phyloP scores from a whole-genome alignment of 176 grass and related monocot species.

The Zizania latifolia region DNA sequence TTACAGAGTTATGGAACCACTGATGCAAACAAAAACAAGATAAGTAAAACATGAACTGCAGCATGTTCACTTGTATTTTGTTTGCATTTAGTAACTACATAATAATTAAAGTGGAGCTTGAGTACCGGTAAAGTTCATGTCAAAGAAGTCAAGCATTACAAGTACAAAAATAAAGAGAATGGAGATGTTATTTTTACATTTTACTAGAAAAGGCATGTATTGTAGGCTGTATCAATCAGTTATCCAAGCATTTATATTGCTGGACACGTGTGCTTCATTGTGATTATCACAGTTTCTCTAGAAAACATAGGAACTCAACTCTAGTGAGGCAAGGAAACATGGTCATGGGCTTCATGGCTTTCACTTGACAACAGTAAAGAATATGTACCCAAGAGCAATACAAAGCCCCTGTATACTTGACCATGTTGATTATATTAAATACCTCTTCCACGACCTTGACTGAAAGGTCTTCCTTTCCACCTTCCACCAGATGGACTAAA shows the following conservation, averaged over 20 bases:
- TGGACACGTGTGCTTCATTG: neutral
- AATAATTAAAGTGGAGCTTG: neutral
- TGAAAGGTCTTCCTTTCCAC: constrained; percentile 33
- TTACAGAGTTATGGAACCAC: neutral
- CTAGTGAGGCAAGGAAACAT: no score
- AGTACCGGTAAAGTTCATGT: neutral
- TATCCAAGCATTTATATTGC: neutral
- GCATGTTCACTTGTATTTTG: neutral
- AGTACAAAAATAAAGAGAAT: constrained; percentile 1
- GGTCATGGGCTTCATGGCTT: no score
- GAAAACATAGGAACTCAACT: neutral
- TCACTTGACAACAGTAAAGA: neutral
- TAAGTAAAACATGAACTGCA: neutral
- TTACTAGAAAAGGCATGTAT: neutral
- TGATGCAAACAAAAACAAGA: neutral
- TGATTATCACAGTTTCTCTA: neutral
- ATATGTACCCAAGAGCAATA: constrained; percentile 17
- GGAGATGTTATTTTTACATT: neutral
- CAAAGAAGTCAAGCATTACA: neutral
- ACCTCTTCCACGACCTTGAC: constrained; percentile 49
- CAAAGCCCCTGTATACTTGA: neutral
- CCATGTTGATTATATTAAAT: neutral
- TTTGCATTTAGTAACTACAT: neutral
- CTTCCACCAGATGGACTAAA: constrained; percentile 38
- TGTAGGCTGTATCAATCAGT: neutral